Evolutionary conservation across 2,329 filamentous ascomycete genomes (phyloP).

Genomic region (Reticulascus tulasneorum): DNA sequence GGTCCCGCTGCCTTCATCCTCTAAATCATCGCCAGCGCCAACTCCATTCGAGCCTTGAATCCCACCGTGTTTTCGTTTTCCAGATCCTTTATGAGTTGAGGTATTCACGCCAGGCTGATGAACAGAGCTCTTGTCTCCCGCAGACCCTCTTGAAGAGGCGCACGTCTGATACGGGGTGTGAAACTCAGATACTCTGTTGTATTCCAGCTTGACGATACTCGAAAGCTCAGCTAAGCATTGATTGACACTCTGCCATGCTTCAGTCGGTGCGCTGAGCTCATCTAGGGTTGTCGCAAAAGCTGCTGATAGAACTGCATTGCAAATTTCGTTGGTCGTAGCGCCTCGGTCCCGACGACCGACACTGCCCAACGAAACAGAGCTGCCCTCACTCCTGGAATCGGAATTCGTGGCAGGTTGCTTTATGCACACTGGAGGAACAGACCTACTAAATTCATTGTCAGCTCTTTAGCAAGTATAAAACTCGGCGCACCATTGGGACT

Average conservation of each 20-base stretch:
- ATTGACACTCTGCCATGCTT: not conserved
- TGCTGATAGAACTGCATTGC: not conserved
- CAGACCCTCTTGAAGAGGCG: not conserved
- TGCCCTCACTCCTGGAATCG: conserved; percentile 20
- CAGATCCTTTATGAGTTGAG: not conserved
- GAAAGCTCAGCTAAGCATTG: not conserved
- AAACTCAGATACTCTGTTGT: no score
- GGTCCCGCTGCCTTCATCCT: not conserved
- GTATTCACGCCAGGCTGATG: not conserved
- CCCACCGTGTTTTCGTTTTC: not conserved
- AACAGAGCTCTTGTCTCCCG: no score
- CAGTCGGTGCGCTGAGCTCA: not conserved
- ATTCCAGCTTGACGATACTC: not conserved
- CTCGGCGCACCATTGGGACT: no score
- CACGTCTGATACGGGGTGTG: not conserved
- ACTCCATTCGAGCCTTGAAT: not conserved
- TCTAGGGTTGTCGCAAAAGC: not conserved
- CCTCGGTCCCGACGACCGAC: not conserved
- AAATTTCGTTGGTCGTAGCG: not conserved
- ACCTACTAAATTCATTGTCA: no score
- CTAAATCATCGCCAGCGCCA: not conserved
- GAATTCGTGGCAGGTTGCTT: no score
- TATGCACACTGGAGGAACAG: no score
- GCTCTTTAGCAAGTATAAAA: no score
- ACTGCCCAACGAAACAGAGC: conserved; percentile 6